Evolutionary conservation across 2,329 filamentous ascomycete species (phyloP), one percentile per base, ranked within the genome.

Genomic region (Capronia americana): DNA sequence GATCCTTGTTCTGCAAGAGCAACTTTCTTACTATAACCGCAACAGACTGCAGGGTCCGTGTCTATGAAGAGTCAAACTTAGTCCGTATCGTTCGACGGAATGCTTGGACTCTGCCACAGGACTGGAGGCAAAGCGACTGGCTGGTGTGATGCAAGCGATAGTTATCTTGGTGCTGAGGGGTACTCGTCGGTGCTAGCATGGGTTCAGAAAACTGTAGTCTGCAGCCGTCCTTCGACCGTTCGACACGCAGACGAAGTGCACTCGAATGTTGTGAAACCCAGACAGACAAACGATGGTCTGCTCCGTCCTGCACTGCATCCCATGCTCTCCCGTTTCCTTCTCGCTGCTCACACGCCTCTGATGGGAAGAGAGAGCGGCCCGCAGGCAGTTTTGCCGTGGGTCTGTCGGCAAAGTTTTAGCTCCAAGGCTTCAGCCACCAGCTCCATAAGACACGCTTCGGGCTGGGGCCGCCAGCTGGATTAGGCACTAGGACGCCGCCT

Each of bases 331-430:
- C 1, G n/a, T n/a, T 20, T 23, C 30, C 44, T 30, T 30, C 48
- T 53, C 26, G 28, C 34, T 50, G 24, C 26, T 54, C 48, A 38
- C 48, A 14, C 17, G 23, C 26, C 17, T 32, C 41, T 20, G 58
- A 32, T 61, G 46, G 30, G 58, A 61, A 61, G 30, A 61, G 58
- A 61, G 58, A 53, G 58, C 58, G 58, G 58, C 46, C 58, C 58
- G 58, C 58, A 53, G 28, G 58, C 58, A 34, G 46, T 41, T 53
- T 61, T 61, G n/a, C 58, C 48, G 28, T 32, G 46, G 48, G 44
- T 50, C 58, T 32, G 48, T 53, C 48, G 44, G 58, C 46, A 61
- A 38, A 41, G 20, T 23, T 44, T 51, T 61, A 61, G 58, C 48
- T 59, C n/a, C 57, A 17, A 34, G 26, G 26, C 30, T 44, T 44